Evolutionary conservation across 2,329 filamentous ascomycete species (phyloP).

Genomic region (Rhexocercosporidium sp.): DNA sequence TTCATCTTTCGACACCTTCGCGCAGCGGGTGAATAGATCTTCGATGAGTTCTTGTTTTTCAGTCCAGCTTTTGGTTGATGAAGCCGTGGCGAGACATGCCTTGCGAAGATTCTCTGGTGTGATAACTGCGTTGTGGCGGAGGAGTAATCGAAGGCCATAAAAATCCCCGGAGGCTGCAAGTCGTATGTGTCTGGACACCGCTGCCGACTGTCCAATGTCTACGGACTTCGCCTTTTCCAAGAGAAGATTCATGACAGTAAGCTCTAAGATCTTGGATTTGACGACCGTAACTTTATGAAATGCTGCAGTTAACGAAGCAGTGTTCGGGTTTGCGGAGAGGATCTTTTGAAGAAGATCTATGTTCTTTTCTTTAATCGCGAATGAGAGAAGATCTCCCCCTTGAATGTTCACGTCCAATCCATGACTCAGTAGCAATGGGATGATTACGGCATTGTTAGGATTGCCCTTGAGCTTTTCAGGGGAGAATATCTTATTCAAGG

Average conservation of each 20-base stretch:
- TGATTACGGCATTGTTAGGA: conserved; percentile 7
- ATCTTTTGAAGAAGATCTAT: conserved; percentile 11
- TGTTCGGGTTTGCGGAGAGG: conserved; percentile 13
- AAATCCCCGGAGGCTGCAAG: conserved; percentile 11
- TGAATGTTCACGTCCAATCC: conserved; percentile 14
- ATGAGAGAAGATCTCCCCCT: conserved; percentile 11
- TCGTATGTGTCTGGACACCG: neutral
- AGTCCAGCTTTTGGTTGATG: conserved; percentile 8
- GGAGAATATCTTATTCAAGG: conserved; percentile 12
- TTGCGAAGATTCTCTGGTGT: neutral
- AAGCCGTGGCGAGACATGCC: conserved; percentile 15
- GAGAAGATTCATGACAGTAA: conserved; percentile 13
- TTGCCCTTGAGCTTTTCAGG: conserved; percentile 13
- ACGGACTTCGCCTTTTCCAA: conserved; percentile 14
- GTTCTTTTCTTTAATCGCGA: conserved; percentile 16
- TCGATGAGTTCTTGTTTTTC: conserved; percentile 15
- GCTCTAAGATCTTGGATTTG: conserved; percentile 6
- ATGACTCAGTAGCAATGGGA: conserved; percentile 11
- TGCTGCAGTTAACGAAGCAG: conserved; percentile 12
- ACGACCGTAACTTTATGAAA: conserved; percentile 5
- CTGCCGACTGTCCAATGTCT: conserved; percentile 20
- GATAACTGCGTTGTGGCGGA: conserved; percentile 15
- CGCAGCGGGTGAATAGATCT: conserved; percentile 1
- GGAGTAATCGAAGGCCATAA: conserved; percentile 10
- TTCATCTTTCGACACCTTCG: neutral